phyloP scores from a whole-genome alignment of 2,329 filamentous ascomycete species.

The Ascochyta fabae region DNA sequence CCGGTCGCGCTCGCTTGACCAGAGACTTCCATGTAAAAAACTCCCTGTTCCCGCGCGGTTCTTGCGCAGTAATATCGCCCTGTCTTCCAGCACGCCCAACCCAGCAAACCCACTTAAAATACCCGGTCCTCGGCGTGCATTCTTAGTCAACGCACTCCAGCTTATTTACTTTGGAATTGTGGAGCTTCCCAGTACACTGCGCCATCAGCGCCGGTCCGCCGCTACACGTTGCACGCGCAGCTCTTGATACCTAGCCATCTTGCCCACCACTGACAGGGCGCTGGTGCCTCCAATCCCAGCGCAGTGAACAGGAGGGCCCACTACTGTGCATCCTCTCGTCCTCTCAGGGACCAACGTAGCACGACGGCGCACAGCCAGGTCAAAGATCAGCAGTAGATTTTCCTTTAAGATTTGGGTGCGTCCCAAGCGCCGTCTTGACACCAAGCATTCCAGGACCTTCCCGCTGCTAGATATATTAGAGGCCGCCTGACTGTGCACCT shows the following conservation, averaged over 20 bases:
- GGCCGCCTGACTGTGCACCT: conserved; percentile 31
- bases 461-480: conserved; percentile 42
- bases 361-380: conserved; percentile 34
- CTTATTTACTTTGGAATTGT: conserved; percentile 32
- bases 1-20: conserved; percentile 4
- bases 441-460: conserved; percentile 41
- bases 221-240: conserved; percentile 33
- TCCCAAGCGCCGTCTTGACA: conserved; percentile 28
- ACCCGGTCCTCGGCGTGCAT: conserved; percentile 10
- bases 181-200: conserved; percentile 22
- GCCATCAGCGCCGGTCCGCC: conserved; percentile 33
- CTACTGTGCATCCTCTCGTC: conserved; percentile 28
- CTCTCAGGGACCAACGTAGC: conserved; percentile 33
- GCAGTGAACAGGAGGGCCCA: conserved; percentile 39
- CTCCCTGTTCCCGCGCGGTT: conserved; percentile 3
- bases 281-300: conserved; percentile 22
- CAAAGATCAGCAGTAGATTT: conserved; percentile 43
- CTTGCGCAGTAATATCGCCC: conserved; percentile 5
- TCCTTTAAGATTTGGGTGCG: conserved; percentile 38
- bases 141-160: conserved; percentile 27
- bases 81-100: conserved; percentile 5
- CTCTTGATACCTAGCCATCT: conserved; percentile 26
- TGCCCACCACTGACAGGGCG: conserved; percentile 26
- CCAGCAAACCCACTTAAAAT: conserved; percentile 13
- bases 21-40: conserved; percentile 8